Evolutionary conservation across 2,329 filamentous ascomycete genomes (phyloP), one percentile per base, ranked within the genome.

Genomic region (Penicillium brasilianum): DNA sequence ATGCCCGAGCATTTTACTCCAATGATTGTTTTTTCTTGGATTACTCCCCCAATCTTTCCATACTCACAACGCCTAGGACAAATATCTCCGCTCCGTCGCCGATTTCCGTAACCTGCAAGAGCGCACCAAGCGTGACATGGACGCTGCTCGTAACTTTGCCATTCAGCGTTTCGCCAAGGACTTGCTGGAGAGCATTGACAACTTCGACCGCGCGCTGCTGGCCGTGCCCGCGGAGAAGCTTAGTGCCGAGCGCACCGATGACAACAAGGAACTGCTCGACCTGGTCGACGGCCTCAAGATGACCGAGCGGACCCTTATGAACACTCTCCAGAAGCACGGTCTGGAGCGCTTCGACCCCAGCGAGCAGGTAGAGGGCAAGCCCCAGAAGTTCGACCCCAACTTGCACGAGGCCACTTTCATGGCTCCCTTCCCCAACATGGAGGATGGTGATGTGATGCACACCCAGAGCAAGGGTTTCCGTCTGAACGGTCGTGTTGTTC

Each of bases 31-130:
- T 10, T 18, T 36, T 10, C 14, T 36, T 5, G 18, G 22, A 37
- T 18, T 37, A 28, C 46, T 46, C 9, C 18, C 28, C 44, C 22
- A 9, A 28, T 9, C 36, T 46, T 28, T 41, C 9, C 30, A 51
- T 32, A 44, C 18, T 36, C 0, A 44, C n/a, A 48, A 43, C 58
- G 9, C 25, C 2, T 52, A 98, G 95, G 95, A 98, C 81, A 95
- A 93, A 83, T 96, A 93, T 80, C 87, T 97, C 66, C 94, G 95
- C 76, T 90, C 91, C 58, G 88, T 98, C 66, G 95, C 95, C 80
- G 95, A 99, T 73, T 98, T 96, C 87, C 92, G 92, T 77, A 99
- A 98, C 82, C 90, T 99, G 55, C 94, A 98, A 83, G 92, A 97
- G 74, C 92, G 95, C 74, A 96, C 92, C 46, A 87, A 89, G 77